These are phyloP conservation scores for Hysterium pulicare DNA, from an alignment of 2,329 filamentous ascomycete species.

Conservation along the genomic window DNA sequence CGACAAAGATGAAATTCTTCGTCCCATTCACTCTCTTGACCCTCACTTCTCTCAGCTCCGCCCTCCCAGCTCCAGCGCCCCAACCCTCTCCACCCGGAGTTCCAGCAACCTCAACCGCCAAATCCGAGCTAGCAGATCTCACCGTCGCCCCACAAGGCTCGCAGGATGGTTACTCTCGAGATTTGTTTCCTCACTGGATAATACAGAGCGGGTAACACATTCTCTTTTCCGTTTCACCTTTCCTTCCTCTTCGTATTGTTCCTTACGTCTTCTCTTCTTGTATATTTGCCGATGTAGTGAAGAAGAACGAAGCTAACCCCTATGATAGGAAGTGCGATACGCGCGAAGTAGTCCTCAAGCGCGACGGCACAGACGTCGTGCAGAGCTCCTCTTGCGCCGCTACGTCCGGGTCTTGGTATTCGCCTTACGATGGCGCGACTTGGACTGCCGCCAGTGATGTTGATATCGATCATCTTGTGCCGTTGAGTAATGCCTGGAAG, in stretches of 20 bases:
- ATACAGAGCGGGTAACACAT: conserved; percentile 44
- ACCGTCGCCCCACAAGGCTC: conserved; percentile 56
- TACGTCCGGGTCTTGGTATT: conserved; percentile 65
- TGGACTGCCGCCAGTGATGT: conserved; percentile 68
- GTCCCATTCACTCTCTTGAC: conserved; percentile 23
- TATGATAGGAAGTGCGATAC: conserved; percentile 73
- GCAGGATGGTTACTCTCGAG: conserved; percentile 59
- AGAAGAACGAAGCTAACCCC: too few relatives aligned
- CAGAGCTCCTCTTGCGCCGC: conserved; percentile 59
- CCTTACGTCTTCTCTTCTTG: conserved; percentile 1
- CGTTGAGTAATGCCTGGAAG: conserved; percentile 76
- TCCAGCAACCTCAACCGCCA: conserved; percentile 57
- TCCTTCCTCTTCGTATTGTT: conserved; percentile 7
- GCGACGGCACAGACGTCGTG: conserved; percentile 65
- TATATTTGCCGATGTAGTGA: not conserved
- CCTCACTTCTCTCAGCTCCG: conserved; percentile 18
- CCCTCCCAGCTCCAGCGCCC: conserved; percentile 25
- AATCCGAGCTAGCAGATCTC: conserved; percentile 56
- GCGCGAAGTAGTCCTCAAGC: conserved; percentile 67
- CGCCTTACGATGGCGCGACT: conserved; percentile 69
- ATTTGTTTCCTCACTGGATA: conserved; percentile 70
- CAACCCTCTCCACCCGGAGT: conserved; percentile 57
- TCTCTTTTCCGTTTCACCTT: conserved; percentile 1
- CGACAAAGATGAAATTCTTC: conserved; percentile 28
- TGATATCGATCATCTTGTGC: conserved; percentile 82